These are phyloP conservation scores for Dalbergia cochinchinensis DNA, from an alignment of 306 rosid genomes.

Conservation along the genomic window DNA sequence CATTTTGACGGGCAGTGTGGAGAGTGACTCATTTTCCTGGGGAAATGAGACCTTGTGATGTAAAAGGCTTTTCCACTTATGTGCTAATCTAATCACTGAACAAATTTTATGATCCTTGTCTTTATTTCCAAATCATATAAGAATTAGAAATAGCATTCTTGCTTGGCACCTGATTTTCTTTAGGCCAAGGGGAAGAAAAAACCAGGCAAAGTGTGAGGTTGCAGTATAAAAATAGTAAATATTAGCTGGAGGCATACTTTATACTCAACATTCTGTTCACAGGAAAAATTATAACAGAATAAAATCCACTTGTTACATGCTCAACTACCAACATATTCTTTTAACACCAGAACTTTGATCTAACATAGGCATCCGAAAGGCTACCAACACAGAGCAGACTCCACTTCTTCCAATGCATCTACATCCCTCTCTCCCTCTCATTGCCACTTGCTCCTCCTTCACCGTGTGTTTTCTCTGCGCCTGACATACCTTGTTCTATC, in stretches of 20 bases:
- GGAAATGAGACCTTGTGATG: too few relatives aligned
- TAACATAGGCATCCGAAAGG: background rate
- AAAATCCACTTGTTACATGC: background rate
- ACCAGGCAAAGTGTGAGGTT: too few relatives aligned
- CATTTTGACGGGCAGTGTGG: too few relatives aligned
- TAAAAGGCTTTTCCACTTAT: too few relatives aligned
- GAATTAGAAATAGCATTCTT: too few relatives aligned
- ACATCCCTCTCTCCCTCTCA: background rate
- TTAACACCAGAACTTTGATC: constrained; percentile 3
- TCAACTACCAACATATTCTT: constrained; percentile 24
- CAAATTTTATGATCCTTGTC: too few relatives aligned
- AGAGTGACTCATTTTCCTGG: too few relatives aligned
- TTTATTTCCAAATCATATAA: too few relatives aligned
- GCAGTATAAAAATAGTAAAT: background rate
- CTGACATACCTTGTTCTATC: constrained; percentile 76
- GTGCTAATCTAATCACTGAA: too few relatives aligned
- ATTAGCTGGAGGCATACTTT: background rate
- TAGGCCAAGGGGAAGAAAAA: too few relatives aligned
- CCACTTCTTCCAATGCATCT: constrained; percentile 31
- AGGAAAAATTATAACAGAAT: constrained; percentile 4
- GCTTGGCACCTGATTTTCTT: too few relatives aligned
- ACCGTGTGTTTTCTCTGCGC: constrained; percentile 66
- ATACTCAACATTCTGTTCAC: background rate
- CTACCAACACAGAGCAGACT: constrained; percentile 39
- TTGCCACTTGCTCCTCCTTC: constrained; percentile 21